These are phyloP conservation scores for Diplodia sapinea DNA, from an alignment of 2,329 filamentous ascomycete genomes.

Conservation along the genomic window DNA sequence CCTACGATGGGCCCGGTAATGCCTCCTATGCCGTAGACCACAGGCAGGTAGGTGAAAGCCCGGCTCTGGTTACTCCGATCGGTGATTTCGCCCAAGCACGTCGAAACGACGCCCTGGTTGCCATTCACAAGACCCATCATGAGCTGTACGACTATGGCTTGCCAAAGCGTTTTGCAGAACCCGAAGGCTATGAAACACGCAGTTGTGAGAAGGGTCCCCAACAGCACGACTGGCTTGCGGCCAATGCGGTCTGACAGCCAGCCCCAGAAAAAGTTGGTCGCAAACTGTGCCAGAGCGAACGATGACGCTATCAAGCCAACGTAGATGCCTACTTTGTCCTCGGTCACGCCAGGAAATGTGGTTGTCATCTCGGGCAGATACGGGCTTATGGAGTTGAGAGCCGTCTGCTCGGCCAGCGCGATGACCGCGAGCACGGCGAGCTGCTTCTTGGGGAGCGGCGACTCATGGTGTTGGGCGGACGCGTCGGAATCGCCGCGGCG, in stretches of 20 bases:
- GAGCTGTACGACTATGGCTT: constrained; percentile 83
- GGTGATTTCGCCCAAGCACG: constrained; percentile 92
- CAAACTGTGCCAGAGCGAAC: constrained; percentile 90
- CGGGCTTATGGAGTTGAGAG: constrained; percentile 92
- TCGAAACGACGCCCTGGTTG: constrained; percentile 92
- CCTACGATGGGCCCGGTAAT: constrained; percentile 94
- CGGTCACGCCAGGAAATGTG: constrained; percentile 79
- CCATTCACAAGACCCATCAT: constrained; percentile 94
- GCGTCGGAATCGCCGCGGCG: constrained; percentile 43
- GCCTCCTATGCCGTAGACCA: constrained; percentile 93
- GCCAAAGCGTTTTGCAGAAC: constrained; percentile 80
- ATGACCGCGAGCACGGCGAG: constrained; percentile 85
- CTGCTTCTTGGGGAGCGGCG: constrained; percentile 82
- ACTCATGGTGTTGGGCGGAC: constrained; percentile 57
- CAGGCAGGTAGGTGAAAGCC: constrained; percentile 91
- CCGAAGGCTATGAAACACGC: constrained; percentile 85
- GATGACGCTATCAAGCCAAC: constrained; percentile 88
- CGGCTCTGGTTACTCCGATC: constrained; percentile 92
- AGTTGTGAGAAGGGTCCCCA: constrained; percentile 82
- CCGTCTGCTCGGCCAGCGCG: constrained; percentile 91
- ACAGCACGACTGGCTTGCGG: constrained; percentile 79
- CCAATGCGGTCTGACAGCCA: constrained; percentile 80
- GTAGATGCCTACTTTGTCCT: constrained; percentile 77
- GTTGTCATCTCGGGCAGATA: constrained; percentile 93
- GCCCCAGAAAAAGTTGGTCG: constrained; percentile 91